Evolutionary conservation across 2,329 filamentous ascomycete genomes (phyloP), one percentile per base, ranked within the genome.

Genomic region (Fusarium sp.): DNA sequence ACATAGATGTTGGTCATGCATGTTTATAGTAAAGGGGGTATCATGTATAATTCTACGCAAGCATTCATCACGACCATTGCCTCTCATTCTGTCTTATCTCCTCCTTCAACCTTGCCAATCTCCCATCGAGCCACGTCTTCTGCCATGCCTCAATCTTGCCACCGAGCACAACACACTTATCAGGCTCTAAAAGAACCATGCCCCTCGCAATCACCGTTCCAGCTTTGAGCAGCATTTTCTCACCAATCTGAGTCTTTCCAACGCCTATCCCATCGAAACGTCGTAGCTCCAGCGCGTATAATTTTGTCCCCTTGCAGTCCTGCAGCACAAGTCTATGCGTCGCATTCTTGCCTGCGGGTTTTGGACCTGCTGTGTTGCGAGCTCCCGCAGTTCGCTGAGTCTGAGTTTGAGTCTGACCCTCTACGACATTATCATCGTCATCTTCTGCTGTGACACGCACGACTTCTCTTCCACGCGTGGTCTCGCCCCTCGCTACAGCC

Each of bases 61-160:
- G 35, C 46, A 26, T 26, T 46, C 37, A 30, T 63, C 44, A 62
- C 14, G 30, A 43, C 15, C 56, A 40, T 51, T 51, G 62, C 43
- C 35, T 67, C 30, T 71, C 59, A 33, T 76, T 75, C 39, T 73
- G 76, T 20, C 83, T 82, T 19, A 90, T 86, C 14, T 84, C 86
- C 50, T 87, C 85, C 75, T 88, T 89, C 62, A 98, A 78, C 67
- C 87, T 86, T 48, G 84, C 85, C 77, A 97, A 89, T 67, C 92
- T 85, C 3, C 88, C 88, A 15, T 89, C 87, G 46, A 84, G 84
- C 95, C 95, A 98, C 9, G 84, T 84, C 75, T 88, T 90, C 75
- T 98, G 92, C 84, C 94, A 87, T 0, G 82, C 83, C 55, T 97
- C 94, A 44, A 98, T 86, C 80, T 92, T 96, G 0, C 96, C 96